Evolutionary conservation across 306 rosid species (phyloP).

Genomic region (Pterocarpus macrocarpus): DNA sequence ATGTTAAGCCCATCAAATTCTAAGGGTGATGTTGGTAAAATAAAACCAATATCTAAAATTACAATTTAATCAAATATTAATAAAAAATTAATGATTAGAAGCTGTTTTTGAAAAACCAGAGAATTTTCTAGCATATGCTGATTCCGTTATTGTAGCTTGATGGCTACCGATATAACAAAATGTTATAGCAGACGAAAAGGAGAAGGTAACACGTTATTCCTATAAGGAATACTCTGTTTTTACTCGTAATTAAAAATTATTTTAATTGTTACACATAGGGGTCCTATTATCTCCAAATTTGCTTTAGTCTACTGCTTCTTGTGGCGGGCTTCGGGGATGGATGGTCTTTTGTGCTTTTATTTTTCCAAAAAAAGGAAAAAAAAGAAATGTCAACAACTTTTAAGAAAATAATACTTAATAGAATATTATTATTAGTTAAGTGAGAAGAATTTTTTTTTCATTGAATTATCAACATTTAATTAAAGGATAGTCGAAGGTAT

Average conservation of each 20-base stretch:
- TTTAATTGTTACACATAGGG: background rate
- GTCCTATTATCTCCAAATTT: background rate
- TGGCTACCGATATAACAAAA: background rate
- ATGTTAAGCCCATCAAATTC: too few species aligned
- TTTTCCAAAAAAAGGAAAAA: too few species aligned
- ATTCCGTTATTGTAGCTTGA: background rate
- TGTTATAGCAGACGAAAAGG: background rate
- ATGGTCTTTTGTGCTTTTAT: too few species aligned
- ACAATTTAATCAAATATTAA: conserved; percentile 6
- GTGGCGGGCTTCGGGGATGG: background rate
- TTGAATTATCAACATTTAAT: background rate
- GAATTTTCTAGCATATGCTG: background rate
- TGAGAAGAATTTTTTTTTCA: background rate
- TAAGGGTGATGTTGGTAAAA: too few species aligned
- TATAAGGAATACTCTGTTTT: background rate
- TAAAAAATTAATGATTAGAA: too few species aligned
- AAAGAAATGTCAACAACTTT: too few species aligned
- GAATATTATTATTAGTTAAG: too few species aligned
- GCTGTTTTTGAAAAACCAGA: background rate
- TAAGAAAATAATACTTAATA: too few species aligned
- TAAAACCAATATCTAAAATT: conserved; percentile 7
- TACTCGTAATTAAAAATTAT: background rate
- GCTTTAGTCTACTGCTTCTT: background rate
- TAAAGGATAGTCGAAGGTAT: background rate
- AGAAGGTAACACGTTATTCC: background rate